Evolutionary conservation across 805 yeast species (phyloP), one percentile per base, ranked within the genome.

Genomic region (Torulaspora delbrueckii): DNA sequence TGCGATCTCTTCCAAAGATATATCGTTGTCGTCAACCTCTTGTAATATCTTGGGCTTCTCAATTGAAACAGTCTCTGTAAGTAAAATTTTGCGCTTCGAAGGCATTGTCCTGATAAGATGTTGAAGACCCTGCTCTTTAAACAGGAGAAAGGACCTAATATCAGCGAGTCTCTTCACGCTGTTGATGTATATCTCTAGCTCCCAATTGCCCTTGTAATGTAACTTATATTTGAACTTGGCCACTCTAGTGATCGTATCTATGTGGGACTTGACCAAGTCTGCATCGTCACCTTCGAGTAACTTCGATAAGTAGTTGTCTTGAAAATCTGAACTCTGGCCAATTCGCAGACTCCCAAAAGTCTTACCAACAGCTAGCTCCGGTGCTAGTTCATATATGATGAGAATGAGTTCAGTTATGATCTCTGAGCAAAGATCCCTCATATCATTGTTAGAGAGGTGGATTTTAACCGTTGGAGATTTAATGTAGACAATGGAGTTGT

Each of bases 401-500:
- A 62, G 45, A 12, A 60, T 12, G 12, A 65, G 36, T 5, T 60
- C 66, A 25, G 58, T 51, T 41, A 40, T 55, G 8, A 65, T 43
- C 28, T 63, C 67, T 5, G 57, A 41, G 36, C 59, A 56, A 3
- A 65, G 39, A 23, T 36, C 51, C 4, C 46, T 40, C 58, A 62
- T 55, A 43, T 65, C 69, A n/a, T 50, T 46, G 37, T 60, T 58
- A 3, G 68, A 63, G 3, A 65, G 51, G 38, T 56, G 60, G 16
- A 65, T 54, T 23, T 56, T 55, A 1, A 58, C 55, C 1, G 45
- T 43, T 1, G 66, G 62, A 3, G 68, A 62, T 43, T 59, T 62
- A 40, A 65, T 50, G 16, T 62, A 51, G 1, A 65, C 53, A 2
- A 65, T 62, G 3, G 69, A 63, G 48, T 63, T 65, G 36, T 59